Percentiles rank a stretch among this genome's conserved stretches.
phyloP scores from a whole-genome alignment of 2,329 filamentous ascomycete genomes.

The Fusarium algeriense region DNA sequence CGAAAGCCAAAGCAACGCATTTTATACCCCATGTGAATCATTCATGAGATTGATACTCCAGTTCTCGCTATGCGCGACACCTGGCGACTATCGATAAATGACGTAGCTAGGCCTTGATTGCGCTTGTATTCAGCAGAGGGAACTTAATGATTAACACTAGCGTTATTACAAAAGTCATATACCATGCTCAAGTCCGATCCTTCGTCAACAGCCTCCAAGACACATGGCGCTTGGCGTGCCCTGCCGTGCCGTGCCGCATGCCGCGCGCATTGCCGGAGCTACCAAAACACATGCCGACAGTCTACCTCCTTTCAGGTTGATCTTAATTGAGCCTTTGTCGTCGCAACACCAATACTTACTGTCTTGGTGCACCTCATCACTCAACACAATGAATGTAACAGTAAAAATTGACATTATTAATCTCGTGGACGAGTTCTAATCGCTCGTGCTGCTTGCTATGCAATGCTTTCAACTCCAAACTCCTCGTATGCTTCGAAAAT shows the following conservation, averaged over 20 bases:
- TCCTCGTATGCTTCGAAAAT: background rate
- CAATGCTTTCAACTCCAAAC: background rate
- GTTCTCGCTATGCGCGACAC: background rate
- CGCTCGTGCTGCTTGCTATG: background rate
- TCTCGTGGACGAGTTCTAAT: background rate
- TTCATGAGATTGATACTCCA: background rate
- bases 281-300: background rate
- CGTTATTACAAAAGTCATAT: no score
- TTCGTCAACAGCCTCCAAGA: background rate
- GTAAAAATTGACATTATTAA: background rate
- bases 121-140: fast-evolving
- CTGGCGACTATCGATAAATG: fast-evolving
- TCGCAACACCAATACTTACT: no score
- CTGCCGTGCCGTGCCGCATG: background rate
- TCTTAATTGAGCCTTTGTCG: background rate
- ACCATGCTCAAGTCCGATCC: no score
- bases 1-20: background rate
- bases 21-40: no score
- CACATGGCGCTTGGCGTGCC: background rate
- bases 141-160: fast-evolving
- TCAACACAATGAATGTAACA: background rate
- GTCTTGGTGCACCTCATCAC: background rate
- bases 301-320: background rate
- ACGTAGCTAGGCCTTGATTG: fast-evolving
- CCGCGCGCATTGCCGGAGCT: background rate